These are phyloP conservation scores for Bruguiera gymnorhiza DNA, from an alignment of 345 rosid genomes.

Conservation along the genomic window DNA sequence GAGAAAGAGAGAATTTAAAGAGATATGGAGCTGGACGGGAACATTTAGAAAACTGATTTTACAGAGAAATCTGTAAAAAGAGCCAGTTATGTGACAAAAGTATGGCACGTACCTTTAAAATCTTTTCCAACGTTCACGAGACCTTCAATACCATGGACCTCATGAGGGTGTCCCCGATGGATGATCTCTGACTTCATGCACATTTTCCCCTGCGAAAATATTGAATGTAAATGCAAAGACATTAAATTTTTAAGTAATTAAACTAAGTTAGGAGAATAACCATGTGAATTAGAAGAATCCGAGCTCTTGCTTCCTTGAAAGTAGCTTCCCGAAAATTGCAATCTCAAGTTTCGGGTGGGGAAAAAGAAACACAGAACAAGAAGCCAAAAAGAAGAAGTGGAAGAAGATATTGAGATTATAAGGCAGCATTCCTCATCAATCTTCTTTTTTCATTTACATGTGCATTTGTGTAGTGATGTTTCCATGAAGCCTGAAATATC, in stretches of 20 bases:
- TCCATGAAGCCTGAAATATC: conserved; percentile 69
- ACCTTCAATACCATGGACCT: conserved; percentile 95
- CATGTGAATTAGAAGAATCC: conserved; percentile 83
- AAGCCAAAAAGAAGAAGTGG: not conserved
- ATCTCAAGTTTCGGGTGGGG: conserved; percentile 19
- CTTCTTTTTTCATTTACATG: conserved; percentile 54
- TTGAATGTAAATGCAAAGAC: conserved; percentile 7
- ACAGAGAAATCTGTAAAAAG: not conserved
- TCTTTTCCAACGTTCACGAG: conserved; percentile 78
- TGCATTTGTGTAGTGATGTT: conserved; percentile 57
- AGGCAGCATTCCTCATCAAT: conserved; percentile 86
- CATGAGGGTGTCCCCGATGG: conserved; percentile 82
- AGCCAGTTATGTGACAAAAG: not conserved
- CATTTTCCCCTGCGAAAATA: conserved; percentile 47
- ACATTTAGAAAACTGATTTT: not conserved
- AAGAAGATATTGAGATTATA: conserved; percentile 6
- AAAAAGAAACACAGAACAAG: not conserved
- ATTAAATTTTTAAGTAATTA: conserved; percentile 5
- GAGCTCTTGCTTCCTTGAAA: conserved; percentile 25
- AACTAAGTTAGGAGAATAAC: conserved; percentile 25
- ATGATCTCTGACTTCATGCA: conserved; percentile 61
- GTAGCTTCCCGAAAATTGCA: conserved; percentile 61
- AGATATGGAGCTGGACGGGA: conserved; percentile 3
- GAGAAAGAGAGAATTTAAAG: no score
- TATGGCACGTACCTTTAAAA: conserved; percentile 56